Conservation (phyloP, 768 basidiomycete species). For the Termitomyces heimii region DNA sequence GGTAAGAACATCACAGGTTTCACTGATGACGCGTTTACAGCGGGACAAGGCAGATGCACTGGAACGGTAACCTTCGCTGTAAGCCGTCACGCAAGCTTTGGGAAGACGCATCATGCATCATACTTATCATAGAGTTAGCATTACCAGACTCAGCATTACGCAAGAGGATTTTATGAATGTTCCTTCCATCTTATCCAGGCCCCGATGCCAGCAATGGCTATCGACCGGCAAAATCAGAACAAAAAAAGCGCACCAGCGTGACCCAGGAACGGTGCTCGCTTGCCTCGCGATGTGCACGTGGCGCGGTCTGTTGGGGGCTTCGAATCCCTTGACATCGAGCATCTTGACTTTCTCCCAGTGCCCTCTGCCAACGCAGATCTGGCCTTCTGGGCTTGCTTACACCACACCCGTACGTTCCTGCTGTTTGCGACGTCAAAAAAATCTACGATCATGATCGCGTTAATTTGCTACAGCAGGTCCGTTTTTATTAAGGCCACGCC, state of each 20-base stretch:
- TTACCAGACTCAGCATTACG: neutral
- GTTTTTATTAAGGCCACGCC: conserved; percentile 25
- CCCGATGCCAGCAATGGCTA: neutral
- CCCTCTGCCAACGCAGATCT: conserved; percentile 8
- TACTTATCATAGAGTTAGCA: neutral
- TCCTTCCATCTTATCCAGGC: neutral
- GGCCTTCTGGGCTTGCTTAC: conserved; percentile 7
- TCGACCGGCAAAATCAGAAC: neutral
- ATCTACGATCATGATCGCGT: conserved; percentile 1
- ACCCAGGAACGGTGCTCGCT: conserved; percentile 9
- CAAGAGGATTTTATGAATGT: neutral
- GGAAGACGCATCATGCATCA: neutral
- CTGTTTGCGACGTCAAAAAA: neutral
- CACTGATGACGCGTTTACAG: neutral
- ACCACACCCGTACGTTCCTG: conserved; percentile 9
- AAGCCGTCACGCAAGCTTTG: neutral
- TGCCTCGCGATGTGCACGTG: conserved; percentile 12
- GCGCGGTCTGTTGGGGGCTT: conserved; percentile 4
- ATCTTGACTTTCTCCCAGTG: conserved; percentile 4
- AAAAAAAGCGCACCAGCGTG: neutral
- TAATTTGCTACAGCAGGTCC: conserved; percentile 4
- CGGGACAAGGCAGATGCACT: too few species aligned
- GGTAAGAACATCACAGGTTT: neutral
- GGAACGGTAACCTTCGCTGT: too few species aligned
- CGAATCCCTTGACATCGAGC: conserved; percentile 6